Conservation (phyloP, 176 grass and related monocot genomes). For the Oryza coarctata region DNA sequence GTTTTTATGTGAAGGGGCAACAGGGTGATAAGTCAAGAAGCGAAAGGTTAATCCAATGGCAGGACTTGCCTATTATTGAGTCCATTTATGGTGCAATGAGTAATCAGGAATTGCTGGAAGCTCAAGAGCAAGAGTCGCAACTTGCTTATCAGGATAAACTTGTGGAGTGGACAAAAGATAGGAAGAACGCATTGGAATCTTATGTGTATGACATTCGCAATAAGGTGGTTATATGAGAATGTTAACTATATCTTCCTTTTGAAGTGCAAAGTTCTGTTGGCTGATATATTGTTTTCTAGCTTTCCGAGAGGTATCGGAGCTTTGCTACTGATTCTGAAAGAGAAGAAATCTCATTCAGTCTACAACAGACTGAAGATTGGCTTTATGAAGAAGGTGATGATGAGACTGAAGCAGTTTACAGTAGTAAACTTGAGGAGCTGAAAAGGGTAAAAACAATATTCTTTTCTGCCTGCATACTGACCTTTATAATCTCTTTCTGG, state of each 20-base stretch:
- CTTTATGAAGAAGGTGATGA: slow-evolving; percentile 99
- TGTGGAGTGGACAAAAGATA: slow-evolving; percentile 85
- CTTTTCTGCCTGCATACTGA: slow-evolving; percentile 14
- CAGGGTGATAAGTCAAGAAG: slow-evolving; percentile 53
- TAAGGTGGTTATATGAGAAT: slow-evolving; percentile 56
- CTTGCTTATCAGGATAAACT: slow-evolving; percentile 80
- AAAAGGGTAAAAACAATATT: slow-evolving; percentile 66
- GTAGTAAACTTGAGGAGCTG: slow-evolving; percentile 76
- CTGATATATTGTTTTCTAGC: slow-evolving; percentile 51
- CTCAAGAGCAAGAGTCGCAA: slow-evolving; percentile 72
- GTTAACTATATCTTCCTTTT: slow-evolving; percentile 13
- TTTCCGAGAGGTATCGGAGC: slow-evolving; percentile 85
- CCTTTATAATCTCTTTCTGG: slow-evolving; percentile 5
- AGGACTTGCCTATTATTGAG: slow-evolving; percentile 58
- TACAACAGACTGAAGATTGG: slow-evolving; percentile 96
- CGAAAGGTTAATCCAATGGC: slow-evolving; percentile 43
- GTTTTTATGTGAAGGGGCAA: slow-evolving; percentile 30
- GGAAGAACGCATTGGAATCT: slow-evolving; percentile 89
- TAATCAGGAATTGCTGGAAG: slow-evolving; percentile 62
- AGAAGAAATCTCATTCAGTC: slow-evolving; percentile 68
- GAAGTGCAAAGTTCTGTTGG: slow-evolving; percentile 5
- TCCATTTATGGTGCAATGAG: slow-evolving; percentile 69
- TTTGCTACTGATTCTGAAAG: slow-evolving; percentile 93
- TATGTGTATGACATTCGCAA: slow-evolving; percentile 95
- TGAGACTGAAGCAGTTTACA: slow-evolving; percentile 92